Evolutionary conservation across 768 basidiomycete species (phyloP).

Genomic region (Cyathus striatus): DNA sequence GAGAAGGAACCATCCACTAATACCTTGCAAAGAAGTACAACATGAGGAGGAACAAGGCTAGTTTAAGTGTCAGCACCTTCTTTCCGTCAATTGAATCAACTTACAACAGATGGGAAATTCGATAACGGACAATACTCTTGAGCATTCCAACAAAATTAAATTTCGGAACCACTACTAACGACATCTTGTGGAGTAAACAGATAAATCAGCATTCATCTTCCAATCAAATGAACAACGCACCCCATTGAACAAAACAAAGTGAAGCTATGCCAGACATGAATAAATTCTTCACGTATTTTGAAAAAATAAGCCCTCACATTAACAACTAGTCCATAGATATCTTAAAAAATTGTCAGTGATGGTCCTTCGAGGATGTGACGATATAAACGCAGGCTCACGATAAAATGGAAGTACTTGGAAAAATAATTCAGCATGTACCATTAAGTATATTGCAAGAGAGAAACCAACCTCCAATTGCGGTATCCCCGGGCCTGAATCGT

Average conservation of each 20-base stretch:
- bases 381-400: slow-evolving; percentile 36
- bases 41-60: slow-evolving; percentile 54
- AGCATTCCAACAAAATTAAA: slow-evolving; percentile 63
- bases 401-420: slow-evolving; percentile 54
- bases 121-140: slow-evolving; percentile 52
- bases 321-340: slow-evolving; percentile 65
- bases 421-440: not conserved
- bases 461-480: slow-evolving; percentile 48
- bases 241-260: slow-evolving; percentile 49
- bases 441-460: not conserved
- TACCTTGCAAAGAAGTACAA: slow-evolving; percentile 55
- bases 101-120: slow-evolving; percentile 50
- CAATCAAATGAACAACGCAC: too few relatives aligned
- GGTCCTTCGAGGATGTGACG: not conserved
- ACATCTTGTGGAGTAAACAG: too few relatives aligned
- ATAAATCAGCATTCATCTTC: too few relatives aligned
- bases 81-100: slow-evolving; percentile 6
- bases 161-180: slow-evolving; percentile 54
- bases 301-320: slow-evolving; percentile 31
- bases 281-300: not conserved
- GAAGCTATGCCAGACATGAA: slow-evolving; percentile 32
- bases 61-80: not conserved
- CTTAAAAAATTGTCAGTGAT: slow-evolving; percentile 16
- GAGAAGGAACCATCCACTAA: not conserved
- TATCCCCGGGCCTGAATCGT: slow-evolving; percentile 56